phyloP scores from a whole-genome alignment of 495 filamentous ascomycete species.

The Penicillium coprophilum region DNA sequence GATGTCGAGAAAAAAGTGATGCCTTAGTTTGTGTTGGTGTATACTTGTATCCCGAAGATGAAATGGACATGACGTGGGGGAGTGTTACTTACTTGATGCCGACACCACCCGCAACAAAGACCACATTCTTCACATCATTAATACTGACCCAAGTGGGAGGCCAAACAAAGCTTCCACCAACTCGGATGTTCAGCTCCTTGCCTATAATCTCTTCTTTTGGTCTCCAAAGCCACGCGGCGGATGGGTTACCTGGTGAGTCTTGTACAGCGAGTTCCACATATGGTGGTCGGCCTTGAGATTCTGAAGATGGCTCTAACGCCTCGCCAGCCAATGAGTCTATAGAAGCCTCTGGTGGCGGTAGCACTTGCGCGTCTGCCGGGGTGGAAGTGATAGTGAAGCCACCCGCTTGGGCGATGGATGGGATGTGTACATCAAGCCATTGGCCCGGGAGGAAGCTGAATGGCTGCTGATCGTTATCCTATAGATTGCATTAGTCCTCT shows the following conservation, averaged over 20 bases:
- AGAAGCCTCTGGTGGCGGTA: constrained; percentile 29
- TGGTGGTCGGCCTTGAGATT: constrained; percentile 32
- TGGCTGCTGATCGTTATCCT: constrained; percentile 29
- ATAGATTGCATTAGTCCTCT: constrained; percentile 2
- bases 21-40: background rate
- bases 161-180: constrained; percentile 80
- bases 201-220: constrained; percentile 53
- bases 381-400: constrained; percentile 88
- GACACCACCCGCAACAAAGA: constrained; percentile 80
- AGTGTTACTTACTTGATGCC: constrained; percentile 64
- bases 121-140: constrained; percentile 49
- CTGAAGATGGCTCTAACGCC: constrained; percentile 20
- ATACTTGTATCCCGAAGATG: background rate
- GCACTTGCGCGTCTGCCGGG: constrained; percentile 47
- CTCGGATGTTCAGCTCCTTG: constrained; percentile 59
- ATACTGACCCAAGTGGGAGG: constrained; percentile 54
- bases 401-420: constrained; percentile 63
- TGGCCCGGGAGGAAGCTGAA: constrained; percentile 75
- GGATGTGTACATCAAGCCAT: constrained; percentile 85
- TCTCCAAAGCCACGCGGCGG: constrained; percentile 77
- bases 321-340: constrained; percentile 23
- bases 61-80: background rate
- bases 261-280: constrained; percentile 77
- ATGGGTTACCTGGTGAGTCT: constrained; percentile 60
- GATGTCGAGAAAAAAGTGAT: background rate